Conservation (phyloP, 805 yeast genomes). For the Candida ficus region DNA sequence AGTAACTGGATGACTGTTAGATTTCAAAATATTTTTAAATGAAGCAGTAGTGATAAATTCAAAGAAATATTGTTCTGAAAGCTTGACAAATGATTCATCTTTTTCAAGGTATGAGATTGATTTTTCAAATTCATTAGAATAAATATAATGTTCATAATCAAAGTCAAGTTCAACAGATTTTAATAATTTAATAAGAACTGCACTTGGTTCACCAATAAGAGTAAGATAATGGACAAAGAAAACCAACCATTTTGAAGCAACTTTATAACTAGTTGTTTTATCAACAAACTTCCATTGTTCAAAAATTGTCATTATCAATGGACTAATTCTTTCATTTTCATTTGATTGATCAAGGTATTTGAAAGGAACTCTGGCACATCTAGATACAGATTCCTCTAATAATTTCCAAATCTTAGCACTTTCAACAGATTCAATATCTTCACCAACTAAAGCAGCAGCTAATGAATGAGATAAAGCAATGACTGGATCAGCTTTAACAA, state of each 20-base stretch:
- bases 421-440: constrained; percentile 7
- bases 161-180: constrained; percentile 16
- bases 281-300: constrained; percentile 68
- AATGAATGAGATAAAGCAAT: constrained; percentile 50
- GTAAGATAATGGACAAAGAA: constrained; percentile 41
- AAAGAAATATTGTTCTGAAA: constrained; percentile 27
- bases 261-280: constrained; percentile 21
- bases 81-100: constrained; percentile 13
- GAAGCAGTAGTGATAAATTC: constrained; percentile 32
- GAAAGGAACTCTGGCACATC: constrained; percentile 73
- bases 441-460: constrained; percentile 16
- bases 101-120: constrained; percentile 9
- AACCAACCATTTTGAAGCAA: constrained; percentile 44
- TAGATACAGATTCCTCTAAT: constrained; percentile 69
- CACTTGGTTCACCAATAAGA: constrained; percentile 54
- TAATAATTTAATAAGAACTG: constrained; percentile 9
- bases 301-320: constrained; percentile 48
- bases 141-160: constrained; percentile 18
- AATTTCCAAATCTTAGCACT: constrained; percentile 48
- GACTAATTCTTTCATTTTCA: constrained; percentile 38
- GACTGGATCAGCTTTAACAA: constrained; percentile 47
- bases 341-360: constrained; percentile 66
- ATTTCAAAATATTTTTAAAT: constrained; percentile 21
- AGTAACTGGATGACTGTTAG: constrained; percentile 36
- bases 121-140: constrained; percentile 14